phyloP scores from a whole-genome alignment of 352 stramenopile genomes.

The Blastocystis sp. region DNA sequence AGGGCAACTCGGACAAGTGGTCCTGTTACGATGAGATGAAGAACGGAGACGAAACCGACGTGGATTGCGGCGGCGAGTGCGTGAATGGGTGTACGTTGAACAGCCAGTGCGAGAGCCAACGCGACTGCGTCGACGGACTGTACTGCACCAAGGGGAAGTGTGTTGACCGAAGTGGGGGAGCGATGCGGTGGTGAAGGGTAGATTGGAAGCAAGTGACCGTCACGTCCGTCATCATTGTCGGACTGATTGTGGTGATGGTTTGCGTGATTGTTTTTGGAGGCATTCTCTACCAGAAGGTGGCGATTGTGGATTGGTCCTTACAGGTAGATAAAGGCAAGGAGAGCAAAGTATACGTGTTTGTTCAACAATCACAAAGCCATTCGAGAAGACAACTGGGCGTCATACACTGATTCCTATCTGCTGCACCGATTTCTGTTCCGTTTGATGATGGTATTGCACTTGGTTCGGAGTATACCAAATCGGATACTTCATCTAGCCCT shows the following conservation, averaged over 20 bases:
- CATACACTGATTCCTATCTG: background rate
- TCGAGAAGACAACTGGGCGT: too few relatives aligned
- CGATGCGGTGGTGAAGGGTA: background rate
- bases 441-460: background rate
- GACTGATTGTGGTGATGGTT: constrained; percentile 29
- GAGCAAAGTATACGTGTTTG: constrained; percentile 42
- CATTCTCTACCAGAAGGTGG: constrained; percentile 55
- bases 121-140: constrained; percentile 31
- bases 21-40: constrained; percentile 37
- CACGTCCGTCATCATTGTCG: constrained; percentile 10
- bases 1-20: constrained; percentile 39
- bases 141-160: constrained; percentile 64
- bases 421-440: background rate
- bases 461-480: background rate
- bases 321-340: background rate
- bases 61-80: constrained; percentile 50
- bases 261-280: constrained; percentile 54
- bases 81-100: constrained; percentile 14
- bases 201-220: constrained; percentile 67
- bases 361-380: constrained; percentile 9
- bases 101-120: background rate
- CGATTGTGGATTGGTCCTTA: background rate
- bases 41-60: constrained; percentile 48
- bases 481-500: background rate
- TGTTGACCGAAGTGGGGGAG: constrained; percentile 39